These are phyloP conservation scores for Talaromyces proteolyticus DNA, from an alignment of 495 filamentous ascomycete genomes.

Conservation along the genomic window DNA sequence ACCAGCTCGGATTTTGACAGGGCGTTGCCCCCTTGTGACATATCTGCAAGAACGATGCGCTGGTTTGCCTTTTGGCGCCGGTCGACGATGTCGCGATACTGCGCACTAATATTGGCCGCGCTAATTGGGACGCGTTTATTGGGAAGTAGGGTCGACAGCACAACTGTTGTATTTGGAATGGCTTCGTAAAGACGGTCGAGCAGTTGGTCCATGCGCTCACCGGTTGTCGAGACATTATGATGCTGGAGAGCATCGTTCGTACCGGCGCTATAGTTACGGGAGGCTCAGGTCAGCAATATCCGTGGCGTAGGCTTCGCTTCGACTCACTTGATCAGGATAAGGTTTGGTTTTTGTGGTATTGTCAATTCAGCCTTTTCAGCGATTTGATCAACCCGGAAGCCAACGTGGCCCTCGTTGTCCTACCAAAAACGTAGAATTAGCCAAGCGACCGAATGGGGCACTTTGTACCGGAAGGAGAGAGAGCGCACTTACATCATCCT, in stretches of 20 bases:
- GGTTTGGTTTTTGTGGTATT: conserved; percentile 34
- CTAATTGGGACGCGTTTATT: conserved; percentile 15
- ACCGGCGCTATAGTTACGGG: conserved; percentile 23
- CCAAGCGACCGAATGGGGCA: no score
- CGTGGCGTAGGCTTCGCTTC: background rate
- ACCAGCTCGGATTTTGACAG: conserved; percentile 26
- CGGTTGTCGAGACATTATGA: conserved; percentile 19
- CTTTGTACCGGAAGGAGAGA: no score
- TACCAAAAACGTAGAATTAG: no score
- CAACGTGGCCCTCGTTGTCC: conserved; percentile 44
- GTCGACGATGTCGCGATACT: conserved; percentile 25
- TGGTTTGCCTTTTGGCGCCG: conserved; percentile 19
- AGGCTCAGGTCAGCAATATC: conserved; percentile 8
- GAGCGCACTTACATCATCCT: conserved; percentile 40
- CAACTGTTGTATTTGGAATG: conserved; percentile 37
- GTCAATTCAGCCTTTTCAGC: conserved; percentile 21
- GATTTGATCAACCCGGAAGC: conserved; percentile 40
- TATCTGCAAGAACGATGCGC: conserved; percentile 42
- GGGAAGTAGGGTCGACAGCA: conserved; percentile 43
- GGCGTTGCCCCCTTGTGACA: conserved; percentile 21
- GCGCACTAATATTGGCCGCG: conserved; percentile 29
- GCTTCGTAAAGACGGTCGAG: conserved; percentile 26
- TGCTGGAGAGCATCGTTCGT: conserved; percentile 43
- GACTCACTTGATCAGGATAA: conserved; percentile 38
- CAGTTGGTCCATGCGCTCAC: conserved; percentile 23